phyloP scores from a whole-genome alignment of 140 eudicot species.

The Senecio squalidus region DNA sequence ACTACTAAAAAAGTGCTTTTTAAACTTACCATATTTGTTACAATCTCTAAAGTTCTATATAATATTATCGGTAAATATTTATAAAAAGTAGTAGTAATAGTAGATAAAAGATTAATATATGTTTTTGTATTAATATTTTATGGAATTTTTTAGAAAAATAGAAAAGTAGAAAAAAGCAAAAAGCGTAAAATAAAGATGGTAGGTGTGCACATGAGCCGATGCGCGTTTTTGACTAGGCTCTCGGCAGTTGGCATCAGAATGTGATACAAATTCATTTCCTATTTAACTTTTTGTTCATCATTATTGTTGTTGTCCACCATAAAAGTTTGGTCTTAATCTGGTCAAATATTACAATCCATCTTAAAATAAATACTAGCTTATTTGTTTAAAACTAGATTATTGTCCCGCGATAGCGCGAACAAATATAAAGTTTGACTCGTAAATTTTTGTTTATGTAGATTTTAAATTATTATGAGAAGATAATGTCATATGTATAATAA shows the following conservation, averaged over 20 bases:
- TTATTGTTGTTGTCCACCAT: background rate
- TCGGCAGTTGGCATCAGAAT: constrained; percentile 9
- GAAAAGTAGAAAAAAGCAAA: background rate
- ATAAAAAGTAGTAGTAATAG: no score
- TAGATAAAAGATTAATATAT: no score
- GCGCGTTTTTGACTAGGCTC: constrained; percentile 11
- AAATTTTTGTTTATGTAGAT: no score
- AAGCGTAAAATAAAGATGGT: background rate
- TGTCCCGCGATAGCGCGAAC: no score
- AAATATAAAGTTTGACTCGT: no score
- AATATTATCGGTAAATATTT: no score
- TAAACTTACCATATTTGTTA: constrained; percentile 11
- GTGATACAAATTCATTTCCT: background rate
- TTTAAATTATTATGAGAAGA: no score
- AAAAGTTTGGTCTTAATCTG: no score
- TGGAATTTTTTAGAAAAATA: background rate
- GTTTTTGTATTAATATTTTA: background rate
- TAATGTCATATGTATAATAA: no score
- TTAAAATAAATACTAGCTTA: no score
- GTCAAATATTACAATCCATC: no score
- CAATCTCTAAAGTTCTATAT: background rate
- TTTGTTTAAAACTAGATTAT: no score
- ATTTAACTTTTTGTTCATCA: constrained; percentile 5
- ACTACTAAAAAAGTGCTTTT: constrained; percentile 1
- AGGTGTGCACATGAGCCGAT: constrained; percentile 8